Evolutionary conservation across 495 filamentous ascomycete genomes (phyloP), one percentile per base, ranked within the genome.

Genomic region (Chlorociboria aeruginascens): DNA sequence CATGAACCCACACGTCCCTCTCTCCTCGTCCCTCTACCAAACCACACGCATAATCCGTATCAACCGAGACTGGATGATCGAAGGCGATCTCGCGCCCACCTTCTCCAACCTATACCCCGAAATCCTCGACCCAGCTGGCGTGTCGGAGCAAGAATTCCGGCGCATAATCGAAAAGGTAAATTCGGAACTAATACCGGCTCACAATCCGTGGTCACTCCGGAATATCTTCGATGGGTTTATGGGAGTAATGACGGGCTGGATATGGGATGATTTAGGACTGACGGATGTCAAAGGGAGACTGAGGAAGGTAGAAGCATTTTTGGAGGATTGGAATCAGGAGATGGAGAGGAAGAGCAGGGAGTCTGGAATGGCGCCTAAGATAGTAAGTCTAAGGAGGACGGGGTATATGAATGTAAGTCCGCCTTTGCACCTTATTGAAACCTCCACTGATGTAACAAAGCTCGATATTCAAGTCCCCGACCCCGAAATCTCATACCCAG

Each of bases 51-150:
- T 99, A 44, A 96, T 99, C 60, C 83, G 92, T 1, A 82, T 99
- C 43, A 73, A 77, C 20, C 73, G 92, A 20, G 92, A 97, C 62
- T 99, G 88, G 85, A 82, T 96, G 72, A 61, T 85, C 16, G 74
- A 76, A 36, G 93, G 89, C 6, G 92, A 99, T 61, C 68, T 95
- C n/a, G 88, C 89, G 7, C 92, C 92, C 13, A 84, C 85, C 0
- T 96, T 89, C 58, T 89, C 85, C 7, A 95, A 95, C 52, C 73
- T 95, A 0, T 99, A 97, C 54, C 92, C 92, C 0, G 92, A 97
- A 54, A 93, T 97, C 46, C 68, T 99, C 10, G 87, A 94, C 50
- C 87, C 89, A 2, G 76, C 85, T 37, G 70, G 84, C 4, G 63
- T 92, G 4, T 77, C 83, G 13, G 86, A 92, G 54, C 74, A 80